phyloP scores from a whole-genome alignment of 345 rosid species.

The Salix brachista region DNA sequence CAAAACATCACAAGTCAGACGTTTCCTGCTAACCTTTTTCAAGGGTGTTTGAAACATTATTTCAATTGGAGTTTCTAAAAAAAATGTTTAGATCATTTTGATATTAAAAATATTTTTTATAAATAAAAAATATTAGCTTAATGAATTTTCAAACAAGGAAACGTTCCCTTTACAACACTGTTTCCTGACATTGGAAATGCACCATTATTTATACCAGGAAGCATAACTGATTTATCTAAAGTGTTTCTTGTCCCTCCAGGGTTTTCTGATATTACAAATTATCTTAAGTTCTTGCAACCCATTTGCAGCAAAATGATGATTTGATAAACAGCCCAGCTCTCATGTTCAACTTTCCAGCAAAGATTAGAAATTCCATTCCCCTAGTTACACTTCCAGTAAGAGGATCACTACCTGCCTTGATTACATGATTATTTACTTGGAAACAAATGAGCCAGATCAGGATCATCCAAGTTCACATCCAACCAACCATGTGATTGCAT shows the following conservation, averaged over 20 bases:
- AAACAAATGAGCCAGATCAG: slow-evolving; percentile 65
- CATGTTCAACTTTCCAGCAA: background rate
- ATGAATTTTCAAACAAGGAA: too few relatives aligned
- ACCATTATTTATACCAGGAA: background rate
- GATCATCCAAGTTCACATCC: slow-evolving; percentile 72
- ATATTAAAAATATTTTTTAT: too few relatives aligned
- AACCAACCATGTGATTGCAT: slow-evolving; percentile 63
- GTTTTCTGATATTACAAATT: background rate
- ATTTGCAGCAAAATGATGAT: background rate
- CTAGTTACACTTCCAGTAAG: background rate
- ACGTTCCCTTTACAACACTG: too few relatives aligned
- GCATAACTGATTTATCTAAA: background rate
- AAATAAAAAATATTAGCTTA: too few relatives aligned
- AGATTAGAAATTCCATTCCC: background rate
- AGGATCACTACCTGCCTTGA: background rate
- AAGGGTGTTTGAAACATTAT: too few relatives aligned
- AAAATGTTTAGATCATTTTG: too few relatives aligned
- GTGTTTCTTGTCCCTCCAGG: background rate
- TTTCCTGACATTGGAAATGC: background rate
- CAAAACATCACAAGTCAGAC: background rate
- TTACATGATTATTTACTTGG: slow-evolving; percentile 24
- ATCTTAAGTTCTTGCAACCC: background rate
- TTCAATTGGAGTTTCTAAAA: too few relatives aligned
- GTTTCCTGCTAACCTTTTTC: too few relatives aligned
- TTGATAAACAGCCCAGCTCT: background rate